Conservation (phyloP, 192 early-diverging fungal species). For the Irineochytrium annulatum region DNA sequence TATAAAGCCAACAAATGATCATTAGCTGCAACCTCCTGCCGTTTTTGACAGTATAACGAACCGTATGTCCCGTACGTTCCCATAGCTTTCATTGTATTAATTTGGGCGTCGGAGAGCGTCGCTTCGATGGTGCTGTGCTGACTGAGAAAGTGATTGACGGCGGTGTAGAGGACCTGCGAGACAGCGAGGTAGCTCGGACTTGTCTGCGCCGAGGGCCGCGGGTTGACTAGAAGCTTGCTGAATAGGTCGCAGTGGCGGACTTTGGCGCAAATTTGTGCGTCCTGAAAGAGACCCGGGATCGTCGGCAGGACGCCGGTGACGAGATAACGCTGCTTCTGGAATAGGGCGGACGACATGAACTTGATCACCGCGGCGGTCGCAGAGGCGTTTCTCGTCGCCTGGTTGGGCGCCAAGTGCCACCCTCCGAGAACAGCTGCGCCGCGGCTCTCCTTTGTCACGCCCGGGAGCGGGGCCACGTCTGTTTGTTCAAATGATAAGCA, state of each 20-base stretch:
- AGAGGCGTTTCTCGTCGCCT: conserved; percentile 12
- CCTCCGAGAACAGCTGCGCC: conserved; percentile 19
- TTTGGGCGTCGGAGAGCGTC: too few species aligned
- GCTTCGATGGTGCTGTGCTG: too few species aligned
- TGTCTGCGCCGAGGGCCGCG: conserved; percentile 13
- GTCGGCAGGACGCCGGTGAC: conserved; percentile 7
- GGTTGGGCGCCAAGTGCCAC: conserved; percentile 29
- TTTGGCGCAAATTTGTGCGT: conserved; percentile 11
- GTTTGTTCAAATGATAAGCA: too few species aligned
- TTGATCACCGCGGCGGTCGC: conserved; percentile 2
- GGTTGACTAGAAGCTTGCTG: conserved; percentile 1
- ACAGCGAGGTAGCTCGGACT: background rate
- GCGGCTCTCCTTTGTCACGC: background rate
- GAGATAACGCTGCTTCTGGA: background rate
- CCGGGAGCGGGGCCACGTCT: background rate
- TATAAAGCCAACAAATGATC: too few species aligned
- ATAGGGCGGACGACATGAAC: background rate
- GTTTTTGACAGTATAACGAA: too few species aligned
- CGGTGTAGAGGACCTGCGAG: background rate
- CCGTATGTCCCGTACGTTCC: too few species aligned
- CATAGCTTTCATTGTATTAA: too few species aligned
- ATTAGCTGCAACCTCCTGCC: too few species aligned
- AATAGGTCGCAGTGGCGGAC: conserved; percentile 17
- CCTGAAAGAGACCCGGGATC: conserved; percentile 6
- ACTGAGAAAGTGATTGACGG: too few species aligned